Percentiles rank a stretch among this genome's conserved stretches.
Evolutionary conservation across 2,329 filamentous ascomycete genomes (phyloP).

Genomic region (Laburnicola sp.): DNA sequence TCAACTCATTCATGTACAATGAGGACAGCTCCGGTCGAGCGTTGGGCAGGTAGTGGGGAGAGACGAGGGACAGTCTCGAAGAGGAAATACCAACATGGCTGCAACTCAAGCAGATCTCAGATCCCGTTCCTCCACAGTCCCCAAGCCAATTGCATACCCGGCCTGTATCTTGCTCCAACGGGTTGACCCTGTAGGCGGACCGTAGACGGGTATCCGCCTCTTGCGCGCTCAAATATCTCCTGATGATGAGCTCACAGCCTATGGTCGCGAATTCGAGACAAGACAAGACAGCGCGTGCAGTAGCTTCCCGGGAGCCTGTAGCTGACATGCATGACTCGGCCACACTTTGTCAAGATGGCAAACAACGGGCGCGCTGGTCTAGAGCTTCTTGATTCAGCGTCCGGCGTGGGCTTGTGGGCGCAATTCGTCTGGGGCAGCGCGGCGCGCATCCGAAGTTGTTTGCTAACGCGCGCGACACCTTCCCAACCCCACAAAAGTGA

Average conservation of each 20-base stretch:
- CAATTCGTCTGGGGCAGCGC: slow-evolving; percentile 32
- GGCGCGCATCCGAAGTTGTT: slow-evolving; percentile 35
- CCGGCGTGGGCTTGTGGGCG: background rate
- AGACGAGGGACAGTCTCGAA: background rate
- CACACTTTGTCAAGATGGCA: background rate
- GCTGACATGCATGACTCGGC: slow-evolving; percentile 11
- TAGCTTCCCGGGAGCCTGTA: background rate
- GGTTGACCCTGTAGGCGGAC: background rate
- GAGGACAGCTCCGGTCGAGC: background rate
- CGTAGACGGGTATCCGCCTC: background rate
- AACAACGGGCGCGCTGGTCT: slow-evolving; percentile 8
- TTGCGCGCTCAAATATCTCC: background rate
- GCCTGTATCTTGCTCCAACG: background rate
- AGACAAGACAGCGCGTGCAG: background rate
- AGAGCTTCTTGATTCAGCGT: background rate
- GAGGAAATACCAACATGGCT: slow-evolving; percentile 1
- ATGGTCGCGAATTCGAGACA: background rate
- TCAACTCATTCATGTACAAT: background rate
- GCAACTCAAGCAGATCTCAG: slow-evolving; percentile 4
- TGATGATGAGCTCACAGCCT: slow-evolving; percentile 6
- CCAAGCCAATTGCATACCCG: background rate
- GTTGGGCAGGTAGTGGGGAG: background rate
- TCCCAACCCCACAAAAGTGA: slow-evolving; percentile 42
- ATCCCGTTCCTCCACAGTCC: background rate
- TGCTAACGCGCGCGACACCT: slow-evolving; percentile 27